Conservation (phyloP, 2,329 filamentous ascomycete species). For the Fusarium siculi region DNA sequence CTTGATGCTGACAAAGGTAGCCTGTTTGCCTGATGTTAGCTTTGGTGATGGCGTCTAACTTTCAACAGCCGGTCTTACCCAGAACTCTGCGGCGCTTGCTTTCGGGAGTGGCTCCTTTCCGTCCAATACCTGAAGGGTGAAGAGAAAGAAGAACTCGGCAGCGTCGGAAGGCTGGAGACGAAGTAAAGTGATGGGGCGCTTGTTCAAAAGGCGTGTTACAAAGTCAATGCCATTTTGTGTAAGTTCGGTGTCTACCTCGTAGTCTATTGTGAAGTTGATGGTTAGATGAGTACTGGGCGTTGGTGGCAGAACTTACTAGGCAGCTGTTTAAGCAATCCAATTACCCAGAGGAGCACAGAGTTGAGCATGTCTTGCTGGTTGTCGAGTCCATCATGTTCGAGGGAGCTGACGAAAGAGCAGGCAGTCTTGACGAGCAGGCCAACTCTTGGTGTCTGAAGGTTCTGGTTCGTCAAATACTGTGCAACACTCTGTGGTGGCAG, state of each 20-base stretch:
- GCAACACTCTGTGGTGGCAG: constrained; percentile 74
- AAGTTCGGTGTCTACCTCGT: constrained; percentile 78
- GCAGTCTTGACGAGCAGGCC: constrained; percentile 77
- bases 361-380: constrained; percentile 61
- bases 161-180: constrained; percentile 64
- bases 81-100: constrained; percentile 77
- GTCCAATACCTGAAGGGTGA: constrained; percentile 75
- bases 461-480: constrained; percentile 70
- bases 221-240: constrained; percentile 80
- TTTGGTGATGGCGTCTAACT: no score
- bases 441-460: constrained; percentile 70
- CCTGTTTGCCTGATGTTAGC: constrained; percentile 50
- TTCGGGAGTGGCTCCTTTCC: constrained; percentile 81
- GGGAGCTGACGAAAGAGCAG: constrained; percentile 73
- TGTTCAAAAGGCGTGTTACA: constrained; percentile 70
- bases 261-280: constrained; percentile 55
- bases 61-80: constrained; percentile 61
- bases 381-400: constrained; percentile 57
- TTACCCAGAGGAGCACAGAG: constrained; percentile 69
- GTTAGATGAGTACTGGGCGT: neutral
- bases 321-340: constrained; percentile 71
- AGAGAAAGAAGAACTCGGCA: constrained; percentile 75
- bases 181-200: constrained; percentile 71
- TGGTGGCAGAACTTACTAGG: constrained; percentile 56
- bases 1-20: constrained; percentile 62